phyloP scores from a whole-genome alignment of 2,329 filamentous ascomycete species.

The Nannizzia gypsea region DNA sequence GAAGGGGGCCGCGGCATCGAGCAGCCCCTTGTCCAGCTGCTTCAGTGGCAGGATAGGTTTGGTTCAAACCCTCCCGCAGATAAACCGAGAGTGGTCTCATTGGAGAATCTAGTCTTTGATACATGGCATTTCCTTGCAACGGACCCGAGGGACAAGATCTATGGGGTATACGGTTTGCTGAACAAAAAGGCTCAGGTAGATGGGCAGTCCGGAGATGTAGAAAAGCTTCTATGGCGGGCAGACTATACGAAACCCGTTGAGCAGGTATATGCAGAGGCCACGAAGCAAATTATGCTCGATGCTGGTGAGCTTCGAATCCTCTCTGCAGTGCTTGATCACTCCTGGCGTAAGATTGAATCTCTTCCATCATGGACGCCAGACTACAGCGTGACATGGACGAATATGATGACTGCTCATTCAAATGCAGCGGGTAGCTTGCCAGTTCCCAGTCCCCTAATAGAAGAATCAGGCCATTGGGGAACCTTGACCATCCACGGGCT shows the following conservation, averaged over 20 bases:
- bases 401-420: constrained; percentile 7
- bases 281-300: constrained; percentile 9
- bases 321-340: constrained; percentile 8
- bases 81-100: neutral
- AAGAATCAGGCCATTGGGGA: neutral
- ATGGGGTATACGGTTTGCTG: constrained; percentile 11
- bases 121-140: constrained; percentile 9
- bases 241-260: constrained; percentile 12
- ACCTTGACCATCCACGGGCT: constrained; percentile 6
- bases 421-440: constrained; percentile 6
- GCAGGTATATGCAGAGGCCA: constrained; percentile 10
- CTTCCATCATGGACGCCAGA: constrained; percentile 13
- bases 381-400: constrained; percentile 9
- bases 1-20: constrained; percentile 8
- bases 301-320: constrained; percentile 8
- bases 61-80: neutral
- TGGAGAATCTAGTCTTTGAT: constrained; percentile 12
- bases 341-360: constrained; percentile 6
- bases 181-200: neutral
- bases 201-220: neutral
- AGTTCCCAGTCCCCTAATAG: neutral
- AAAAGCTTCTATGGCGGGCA: neutral
- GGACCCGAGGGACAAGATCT: constrained; percentile 13
- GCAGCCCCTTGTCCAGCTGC: constrained; percentile 1
- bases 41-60: constrained; percentile 10